Conservation (phyloP, 2,329 filamentous ascomycete species). For the Pyrenophora teres region DNA sequence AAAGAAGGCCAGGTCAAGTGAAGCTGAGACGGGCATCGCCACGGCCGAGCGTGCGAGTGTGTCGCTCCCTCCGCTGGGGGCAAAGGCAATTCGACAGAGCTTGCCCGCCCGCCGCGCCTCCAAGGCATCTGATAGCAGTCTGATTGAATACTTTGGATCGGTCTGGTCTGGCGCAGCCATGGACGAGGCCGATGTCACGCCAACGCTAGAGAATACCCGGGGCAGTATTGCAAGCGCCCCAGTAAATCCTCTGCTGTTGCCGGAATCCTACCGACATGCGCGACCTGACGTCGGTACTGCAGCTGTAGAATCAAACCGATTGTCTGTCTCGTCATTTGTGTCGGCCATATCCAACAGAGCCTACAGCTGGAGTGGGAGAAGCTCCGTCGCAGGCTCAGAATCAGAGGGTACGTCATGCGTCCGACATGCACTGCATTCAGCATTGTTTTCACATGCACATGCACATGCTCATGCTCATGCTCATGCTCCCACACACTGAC, state of each 20-base stretch:
- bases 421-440: background rate
- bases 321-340: conserved; percentile 73
- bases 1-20: conserved; percentile 64
- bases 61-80: conserved; percentile 64
- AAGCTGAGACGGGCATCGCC: conserved; percentile 63
- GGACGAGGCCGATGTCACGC: conserved; percentile 56
- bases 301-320: conserved; percentile 61
- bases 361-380: conserved; percentile 55
- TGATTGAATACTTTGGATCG: conserved; percentile 30
- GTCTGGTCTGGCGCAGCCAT: conserved; percentile 49
- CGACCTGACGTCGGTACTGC: conserved; percentile 51
- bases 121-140: conserved; percentile 53
- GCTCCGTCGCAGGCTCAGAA: conserved; percentile 53
- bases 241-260: conserved; percentile 43
- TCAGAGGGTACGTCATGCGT: conserved; percentile 46
- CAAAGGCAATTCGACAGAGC: conserved; percentile 50
- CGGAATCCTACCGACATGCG: conserved; percentile 55
- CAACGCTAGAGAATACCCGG: conserved; percentile 36
- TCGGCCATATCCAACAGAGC: conserved; percentile 61
- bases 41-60: conserved; percentile 65
- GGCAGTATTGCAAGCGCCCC: conserved; percentile 17
- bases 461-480: no score
- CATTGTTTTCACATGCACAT: conserved; percentile 5
- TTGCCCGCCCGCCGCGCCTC: conserved; percentile 48
- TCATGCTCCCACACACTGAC: conserved; percentile 11